phyloP scores from a whole-genome alignment of 768 basidiomycete species.

The Leccinum ochraceum region DNA sequence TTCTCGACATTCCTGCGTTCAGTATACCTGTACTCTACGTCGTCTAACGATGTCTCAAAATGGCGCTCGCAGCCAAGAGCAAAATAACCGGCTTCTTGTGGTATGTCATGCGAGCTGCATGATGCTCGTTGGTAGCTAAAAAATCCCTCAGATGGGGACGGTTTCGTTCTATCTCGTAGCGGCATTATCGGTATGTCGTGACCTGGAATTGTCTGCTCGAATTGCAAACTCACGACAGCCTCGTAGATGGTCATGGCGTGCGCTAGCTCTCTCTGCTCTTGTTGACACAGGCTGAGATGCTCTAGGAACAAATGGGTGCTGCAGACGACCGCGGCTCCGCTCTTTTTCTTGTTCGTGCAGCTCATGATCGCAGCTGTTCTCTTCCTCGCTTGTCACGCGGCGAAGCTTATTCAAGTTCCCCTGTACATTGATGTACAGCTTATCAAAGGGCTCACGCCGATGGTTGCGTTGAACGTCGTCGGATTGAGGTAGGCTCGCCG shows the following conservation, averaged over 20 bases:
- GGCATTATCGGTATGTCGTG: slow-evolving; percentile 71
- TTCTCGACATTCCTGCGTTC: neutral
- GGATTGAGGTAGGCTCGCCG: slow-evolving; percentile 69
- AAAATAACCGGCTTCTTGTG: slow-evolving; percentile 33
- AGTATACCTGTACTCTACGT: neutral
- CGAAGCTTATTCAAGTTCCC: slow-evolving; percentile 67
- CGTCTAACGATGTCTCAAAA: slow-evolving; percentile 26
- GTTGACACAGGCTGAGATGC: slow-evolving; percentile 13
- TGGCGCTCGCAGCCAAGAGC: slow-evolving; percentile 31
- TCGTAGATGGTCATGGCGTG: slow-evolving; percentile 90
- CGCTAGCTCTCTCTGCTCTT: slow-evolving; percentile 26
- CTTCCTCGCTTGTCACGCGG: slow-evolving; percentile 61
- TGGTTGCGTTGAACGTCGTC: slow-evolving; percentile 75
- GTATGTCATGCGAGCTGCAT: slow-evolving; percentile 22
- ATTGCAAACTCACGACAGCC: slow-evolving; percentile 2
- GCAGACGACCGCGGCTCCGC: slow-evolving; percentile 66
- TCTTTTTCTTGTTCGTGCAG: slow-evolving; percentile 87
- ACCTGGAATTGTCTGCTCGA: neutral
- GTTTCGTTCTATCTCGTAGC: slow-evolving; percentile 89
- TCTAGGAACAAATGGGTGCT: slow-evolving; percentile 91
- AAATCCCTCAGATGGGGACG: slow-evolving; percentile 56
- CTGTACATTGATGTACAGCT: slow-evolving; percentile 63
- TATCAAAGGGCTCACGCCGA: slow-evolving; percentile 72
- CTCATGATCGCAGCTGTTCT: slow-evolving; percentile 77
- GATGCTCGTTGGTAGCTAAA: slow-evolving; percentile 8